Base-by-base conservation (phyloP, 2,329 filamentous ascomycete genomes). In the Calonectria naviculata region DNA sequence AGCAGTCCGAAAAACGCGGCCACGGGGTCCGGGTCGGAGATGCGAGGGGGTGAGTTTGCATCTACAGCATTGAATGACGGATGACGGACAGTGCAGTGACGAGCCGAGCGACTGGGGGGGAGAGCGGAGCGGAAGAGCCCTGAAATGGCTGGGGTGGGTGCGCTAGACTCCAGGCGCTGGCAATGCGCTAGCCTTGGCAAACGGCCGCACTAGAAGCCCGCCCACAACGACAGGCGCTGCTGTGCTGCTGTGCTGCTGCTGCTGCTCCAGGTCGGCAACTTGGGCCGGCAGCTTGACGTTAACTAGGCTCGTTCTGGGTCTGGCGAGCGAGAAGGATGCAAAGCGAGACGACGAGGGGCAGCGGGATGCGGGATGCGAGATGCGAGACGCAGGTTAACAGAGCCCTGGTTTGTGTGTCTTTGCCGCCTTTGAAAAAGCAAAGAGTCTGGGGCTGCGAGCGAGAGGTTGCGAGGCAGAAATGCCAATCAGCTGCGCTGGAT, bases 141-240 rank as follows among this genome's bases (percentile, higher is more conserved):
- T 31, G 36, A 61, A 44, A 61, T 61, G 56, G 56, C 56, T 61
- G 56, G 56, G 56, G 52, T 38, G 52, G 31, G 29, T 58, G 52
- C 52, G 52, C 56, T 61, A 61, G 38, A 44, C 56, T 61, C 56
- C 56, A 61, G 56, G 56, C 10, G 38, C 36, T 61, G 36, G 56
- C 36, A 61, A 44, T 29, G 56, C 56, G 36, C 56, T 61, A 61
- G 38, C 36, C 24, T 42, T 44, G 38, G 52, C 17, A 44, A 61
- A 61, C 56, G 56, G 38, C 56, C 24, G 38, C 56, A 38, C 56
- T 61, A 61, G 56, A 61, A 61, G 24, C 56, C 56, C 56, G 36
- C 56, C 26, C n/a, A n/a, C n/a, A n/a, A 38, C 19, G 26, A 61
- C 41, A 34, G 38, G 31, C 31, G 29, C 29, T 60, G 34, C 34